Base-by-base conservation (phyloP, 2,329 filamentous ascomycete species). In the Neofusicoccum cordaticola region DNA sequence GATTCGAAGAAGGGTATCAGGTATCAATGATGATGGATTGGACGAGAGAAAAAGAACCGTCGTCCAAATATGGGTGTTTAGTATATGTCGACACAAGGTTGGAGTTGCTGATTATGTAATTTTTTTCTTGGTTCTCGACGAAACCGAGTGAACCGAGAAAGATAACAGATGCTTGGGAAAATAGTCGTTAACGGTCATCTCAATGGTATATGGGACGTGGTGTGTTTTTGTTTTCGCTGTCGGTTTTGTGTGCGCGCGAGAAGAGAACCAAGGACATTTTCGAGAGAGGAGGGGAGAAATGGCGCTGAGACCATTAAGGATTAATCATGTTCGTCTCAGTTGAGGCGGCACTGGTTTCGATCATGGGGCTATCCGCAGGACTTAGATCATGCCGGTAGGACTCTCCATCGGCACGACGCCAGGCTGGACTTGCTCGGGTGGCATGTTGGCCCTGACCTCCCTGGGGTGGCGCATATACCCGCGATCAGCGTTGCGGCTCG, bases 381-480 rank as follows among this genome's bases (percentile, higher is more conserved):
- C 27, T 22, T 37, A 64, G 44, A 78, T 75, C 75, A 77, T 77
- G 4, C 64, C 64, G 12, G 61, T 57, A 12, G 74, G 73, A 2
- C 74, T 72, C 45, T 73, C 70, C 53, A 71, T 71, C 6, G 68
- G 69, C 60, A 72, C 68, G 48, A 81, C 80, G 12, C 80, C 81
- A 19, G 76, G 70, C 68, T 82, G 80, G 11, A 83, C 64, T 9
- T 74, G 76, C 17, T 78, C 75, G 0, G 81, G 80, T 9, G 81
- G 81, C 80, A 83, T 82, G 51, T 83, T 83, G 47, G 81, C 81
- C 22, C 80, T 71, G 17, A 83, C 71, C 68, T 82, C 81, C 68
- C 78, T 81, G 7, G 80, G 80, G 52, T 81, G 73, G 44, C 77
- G 71, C 57, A 65, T 52, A 65, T 78, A 78, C n/a, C 70, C 71